A percentile compares a stretch with the other conserved stretches of the same genome.
These are phyloP conservation scores for Penicillium mononematosum DNA, from an alignment of 495 filamentous ascomycete species.

Conservation along the genomic window DNA sequence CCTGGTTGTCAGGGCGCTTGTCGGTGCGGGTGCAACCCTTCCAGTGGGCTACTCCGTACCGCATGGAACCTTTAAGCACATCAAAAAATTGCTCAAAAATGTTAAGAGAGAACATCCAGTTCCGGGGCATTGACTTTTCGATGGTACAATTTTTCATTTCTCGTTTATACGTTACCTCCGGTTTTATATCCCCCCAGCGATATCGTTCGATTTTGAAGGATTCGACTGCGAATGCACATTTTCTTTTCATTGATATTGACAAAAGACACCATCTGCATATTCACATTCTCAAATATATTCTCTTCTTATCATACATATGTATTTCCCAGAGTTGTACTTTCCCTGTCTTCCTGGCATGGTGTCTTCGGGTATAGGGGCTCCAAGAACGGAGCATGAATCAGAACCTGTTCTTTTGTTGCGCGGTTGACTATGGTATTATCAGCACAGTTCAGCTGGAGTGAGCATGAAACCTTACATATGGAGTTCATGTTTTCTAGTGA, in stretches of 20 bases:
- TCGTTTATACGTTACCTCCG: too few relatives aligned
- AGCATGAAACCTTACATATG: conserved; percentile 23
- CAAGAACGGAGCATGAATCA: background rate
- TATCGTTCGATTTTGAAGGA: background rate
- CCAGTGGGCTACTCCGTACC: background rate
- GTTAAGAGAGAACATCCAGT: background rate
- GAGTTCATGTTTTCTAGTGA: conserved; percentile 33
- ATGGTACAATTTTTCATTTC: too few relatives aligned
- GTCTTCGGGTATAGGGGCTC: background rate
- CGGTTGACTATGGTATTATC: background rate
- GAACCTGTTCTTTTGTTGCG: background rate
- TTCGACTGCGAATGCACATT: background rate
- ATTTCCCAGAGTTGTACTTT: background rate
- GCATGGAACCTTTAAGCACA: background rate
- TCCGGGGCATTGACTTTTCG: background rate
- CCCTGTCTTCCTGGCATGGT: background rate
- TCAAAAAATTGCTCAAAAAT: background rate
- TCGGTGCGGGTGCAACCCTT: background rate
- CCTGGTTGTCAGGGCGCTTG: background rate
- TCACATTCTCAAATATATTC: background rate
- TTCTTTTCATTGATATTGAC: background rate
- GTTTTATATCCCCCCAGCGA: too few relatives aligned
- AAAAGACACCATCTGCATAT: background rate
- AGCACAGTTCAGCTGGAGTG: background rate
- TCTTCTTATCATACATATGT: background rate